Base-by-base conservation (phyloP, 148 eudicot species). In the Chenopodium berlandieri region DNA sequence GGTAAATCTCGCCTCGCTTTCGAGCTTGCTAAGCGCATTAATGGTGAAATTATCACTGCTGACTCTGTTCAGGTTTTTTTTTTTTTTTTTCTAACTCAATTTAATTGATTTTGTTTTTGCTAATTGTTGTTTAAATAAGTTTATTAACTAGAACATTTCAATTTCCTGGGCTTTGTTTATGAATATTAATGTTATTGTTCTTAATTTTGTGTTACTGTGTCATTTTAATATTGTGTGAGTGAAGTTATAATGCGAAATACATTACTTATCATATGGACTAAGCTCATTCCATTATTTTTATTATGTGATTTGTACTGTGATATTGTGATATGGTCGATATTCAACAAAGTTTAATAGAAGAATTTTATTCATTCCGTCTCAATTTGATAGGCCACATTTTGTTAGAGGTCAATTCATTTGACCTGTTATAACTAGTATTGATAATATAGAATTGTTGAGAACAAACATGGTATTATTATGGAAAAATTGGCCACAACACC, bases 41-140 rank as follows among this genome's bases (percentile, higher is more conserved):
- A 95, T 58, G 99, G 97, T 8, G 99, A 95, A 89, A 95, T 95
- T 23, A 87, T 95, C 81, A 92, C 94, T 63, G 99, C 99, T 30
- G 99, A 95, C 79, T 95, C 99, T 32, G 97, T 95, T 68, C 99
- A 95, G 98, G 99, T 95, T 13, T 12, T 40, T 4, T 23, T 23
- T 23, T 23, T 23, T 23, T 23, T 37, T 40, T 40, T 40, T 40
- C 44, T 40, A 40, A 6, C 44, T 23, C 54, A 25, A 2, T 80
- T 68, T 14, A 17, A 37, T 12, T 80, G 23, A 4, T 11, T 63
- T 65, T 23, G 22, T 63, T 71, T 40, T 40, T 32, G n/a, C 25
- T 52, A 34, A 48, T 25, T 31, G 13, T 70, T 56, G 22, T 30
- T 34, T 34, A 0, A 34, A 34, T 6, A 4, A 2, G 37, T 34